Evolutionary conservation across 352 stramenopile species (phyloP).

Genomic region (Phytophthora sansomeana): DNA sequence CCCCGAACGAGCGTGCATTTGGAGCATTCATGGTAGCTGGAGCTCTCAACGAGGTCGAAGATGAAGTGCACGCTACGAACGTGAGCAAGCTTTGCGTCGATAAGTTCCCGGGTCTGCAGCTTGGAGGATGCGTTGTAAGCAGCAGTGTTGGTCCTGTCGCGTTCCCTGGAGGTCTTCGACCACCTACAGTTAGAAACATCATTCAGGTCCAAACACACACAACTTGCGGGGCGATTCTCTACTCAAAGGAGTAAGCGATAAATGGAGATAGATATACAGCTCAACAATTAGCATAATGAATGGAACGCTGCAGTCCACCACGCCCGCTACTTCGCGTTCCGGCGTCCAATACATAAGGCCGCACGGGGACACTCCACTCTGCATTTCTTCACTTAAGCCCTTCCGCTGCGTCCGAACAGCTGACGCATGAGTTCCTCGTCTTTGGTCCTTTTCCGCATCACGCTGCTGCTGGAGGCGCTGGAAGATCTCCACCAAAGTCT

Average conservation of each 20-base stretch:
- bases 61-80: slow-evolving; percentile 28
- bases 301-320: too few species aligned
- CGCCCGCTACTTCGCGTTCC: too few species aligned
- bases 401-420: slow-evolving; percentile 28
- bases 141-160: slow-evolving; percentile 50
- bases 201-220: slow-evolving; percentile 53
- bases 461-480: slow-evolving; percentile 42
- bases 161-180: slow-evolving; percentile 24
- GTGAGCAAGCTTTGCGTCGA: slow-evolving; percentile 32
- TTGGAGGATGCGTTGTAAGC: slow-evolving; percentile 48
- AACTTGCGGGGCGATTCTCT: slow-evolving; percentile 57
- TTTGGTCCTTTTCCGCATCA: slow-evolving; percentile 37
- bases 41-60: slow-evolving; percentile 42
- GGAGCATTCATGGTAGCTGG: slow-evolving; percentile 46
- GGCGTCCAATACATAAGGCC: slow-evolving; percentile 8
- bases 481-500: slow-evolving; percentile 46
- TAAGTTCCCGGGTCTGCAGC: slow-evolving; percentile 31
- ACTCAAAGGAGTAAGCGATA: slow-evolving; percentile 27
- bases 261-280: neutral
- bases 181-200: slow-evolving; percentile 2
- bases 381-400: slow-evolving; percentile 4
- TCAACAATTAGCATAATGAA: slow-evolving; percentile 24
- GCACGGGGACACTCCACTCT: neutral
- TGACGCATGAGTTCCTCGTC: slow-evolving; percentile 40
- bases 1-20: slow-evolving; percentile 21